A percentile compares a stretch with the other conserved stretches of the same genome.
Evolutionary conservation across 1,284 basidiomycete species (phyloP).

Genomic region (Moniliophthora roreri): DNA sequence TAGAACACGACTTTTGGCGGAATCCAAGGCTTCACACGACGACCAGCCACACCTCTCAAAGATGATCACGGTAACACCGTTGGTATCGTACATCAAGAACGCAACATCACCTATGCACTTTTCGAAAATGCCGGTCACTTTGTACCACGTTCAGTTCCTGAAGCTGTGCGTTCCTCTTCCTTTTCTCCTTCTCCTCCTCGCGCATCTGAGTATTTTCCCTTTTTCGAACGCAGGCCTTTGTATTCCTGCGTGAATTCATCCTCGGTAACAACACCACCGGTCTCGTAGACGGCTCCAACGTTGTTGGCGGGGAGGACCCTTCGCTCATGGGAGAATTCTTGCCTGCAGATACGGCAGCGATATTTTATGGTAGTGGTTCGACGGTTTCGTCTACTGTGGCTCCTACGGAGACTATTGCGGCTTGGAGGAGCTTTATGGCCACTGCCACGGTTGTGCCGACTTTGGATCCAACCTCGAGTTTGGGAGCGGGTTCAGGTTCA

Average conservation of each 20-base stretch:
- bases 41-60: constrained; percentile 45
- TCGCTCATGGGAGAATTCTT: constrained; percentile 10
- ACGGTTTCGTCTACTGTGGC: background rate
- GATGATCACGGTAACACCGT: constrained; percentile 41
- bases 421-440: background rate
- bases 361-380: constrained; percentile 13
- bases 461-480: too few relatives aligned
- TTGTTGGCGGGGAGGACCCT: constrained; percentile 15
- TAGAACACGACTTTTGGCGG: constrained; percentile 55
- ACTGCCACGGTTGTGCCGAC: too few relatives aligned
- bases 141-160: constrained; percentile 10
- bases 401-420: background rate
- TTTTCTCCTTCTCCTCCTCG: too few relatives aligned
- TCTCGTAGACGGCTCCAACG: constrained; percentile 13
- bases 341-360: constrained; percentile 12
- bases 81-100: constrained; percentile 53
- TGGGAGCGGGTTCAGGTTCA: too few relatives aligned
- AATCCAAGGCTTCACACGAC: constrained; percentile 47
- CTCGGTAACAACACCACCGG: constrained; percentile 26
- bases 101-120: constrained; percentile 46
- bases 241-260: constrained; percentile 28
- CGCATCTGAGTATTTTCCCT: background rate
- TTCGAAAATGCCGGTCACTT: constrained; percentile 40
- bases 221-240: constrained; percentile 23
- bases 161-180: constrained; percentile 4